Percentiles rank a stretch among this genome's conserved stretches.
Evolutionary conservation across 805 yeast genomes (phyloP).

Genomic region (Wickerhamomyces mucosus): DNA sequence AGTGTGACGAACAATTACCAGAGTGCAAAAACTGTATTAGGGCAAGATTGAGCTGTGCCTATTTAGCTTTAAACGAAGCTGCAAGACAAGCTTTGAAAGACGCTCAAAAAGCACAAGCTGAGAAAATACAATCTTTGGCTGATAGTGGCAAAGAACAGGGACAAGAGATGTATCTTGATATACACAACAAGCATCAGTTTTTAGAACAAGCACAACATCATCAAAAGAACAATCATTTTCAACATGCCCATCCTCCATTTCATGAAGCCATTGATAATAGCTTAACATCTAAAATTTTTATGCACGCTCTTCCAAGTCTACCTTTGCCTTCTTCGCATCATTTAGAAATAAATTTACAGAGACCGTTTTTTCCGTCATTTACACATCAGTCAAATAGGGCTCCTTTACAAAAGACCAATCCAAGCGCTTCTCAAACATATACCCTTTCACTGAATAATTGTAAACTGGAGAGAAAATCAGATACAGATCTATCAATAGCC

Average conservation of each 20-base stretch:
- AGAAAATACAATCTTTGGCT: conserved; percentile 26
- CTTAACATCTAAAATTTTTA: background rate
- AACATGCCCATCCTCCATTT: too few species aligned
- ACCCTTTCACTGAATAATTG: too few species aligned
- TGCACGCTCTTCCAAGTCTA: background rate
- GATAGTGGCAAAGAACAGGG: conserved; percentile 4
- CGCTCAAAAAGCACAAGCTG: conserved; percentile 34
- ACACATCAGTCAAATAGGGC: background rate
- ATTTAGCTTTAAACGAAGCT: conserved; percentile 35
- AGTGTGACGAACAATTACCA: conserved; percentile 59
- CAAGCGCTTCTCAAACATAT: too few species aligned
- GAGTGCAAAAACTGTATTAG: conserved; percentile 45
- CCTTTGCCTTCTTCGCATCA: conserved; percentile 10
- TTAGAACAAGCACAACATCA: too few species aligned
- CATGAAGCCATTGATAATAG: too few species aligned
- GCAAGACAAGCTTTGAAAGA: conserved; percentile 39
- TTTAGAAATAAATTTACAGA: conserved; percentile 14
- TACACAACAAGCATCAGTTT: too few species aligned
- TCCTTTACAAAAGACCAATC: too few species aligned
- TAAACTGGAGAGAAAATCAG: too few species aligned
- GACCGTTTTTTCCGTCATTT: conserved; percentile 2
- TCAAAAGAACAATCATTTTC: too few species aligned
- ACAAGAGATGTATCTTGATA: background rate
- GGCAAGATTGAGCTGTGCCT: conserved; percentile 38
- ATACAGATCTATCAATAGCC: too few species aligned